Evolutionary conservation across 768 basidiomycete species (phyloP).

Genomic region (Collybiopsis confluens): DNA sequence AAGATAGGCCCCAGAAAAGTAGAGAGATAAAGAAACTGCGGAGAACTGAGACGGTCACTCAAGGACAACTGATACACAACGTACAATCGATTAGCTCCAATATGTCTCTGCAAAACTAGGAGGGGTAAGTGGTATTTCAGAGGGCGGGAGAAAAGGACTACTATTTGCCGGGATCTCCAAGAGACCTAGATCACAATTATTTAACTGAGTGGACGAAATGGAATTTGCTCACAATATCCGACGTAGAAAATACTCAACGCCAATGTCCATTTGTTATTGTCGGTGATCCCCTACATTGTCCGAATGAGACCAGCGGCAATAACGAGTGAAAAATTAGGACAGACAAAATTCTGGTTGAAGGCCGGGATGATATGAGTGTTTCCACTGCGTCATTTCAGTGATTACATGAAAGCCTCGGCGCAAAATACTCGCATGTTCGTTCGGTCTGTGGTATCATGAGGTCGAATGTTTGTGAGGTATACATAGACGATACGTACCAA

Average conservation of each 20-base stretch:
- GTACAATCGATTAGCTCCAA: slow-evolving; percentile 56
- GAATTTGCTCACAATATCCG: slow-evolving; percentile 42
- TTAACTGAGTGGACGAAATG: too few relatives aligned
- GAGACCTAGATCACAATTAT: slow-evolving; percentile 30
- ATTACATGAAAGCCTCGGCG: too few relatives aligned
- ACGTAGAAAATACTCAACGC: slow-evolving; percentile 59
- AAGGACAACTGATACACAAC: slow-evolving; percentile 7
- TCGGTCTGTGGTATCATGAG: slow-evolving; percentile 45
- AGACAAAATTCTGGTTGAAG: slow-evolving; percentile 51
- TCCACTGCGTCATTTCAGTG: slow-evolving; percentile 28
- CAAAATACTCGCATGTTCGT: slow-evolving; percentile 43
- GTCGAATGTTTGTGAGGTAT: too few relatives aligned
- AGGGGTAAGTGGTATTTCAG: neutral
- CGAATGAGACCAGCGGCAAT: neutral
- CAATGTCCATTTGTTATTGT: slow-evolving; percentile 54
- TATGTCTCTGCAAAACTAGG: slow-evolving; percentile 49
- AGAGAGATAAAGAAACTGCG: slow-evolving; percentile 51
- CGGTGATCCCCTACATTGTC: slow-evolving; percentile 37
- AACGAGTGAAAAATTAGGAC: slow-evolving; percentile 10
- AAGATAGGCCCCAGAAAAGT: slow-evolving; percentile 50
- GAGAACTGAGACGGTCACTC: neutral
- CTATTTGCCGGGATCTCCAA: slow-evolving; percentile 58
- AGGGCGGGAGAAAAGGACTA: slow-evolving; percentile 9
- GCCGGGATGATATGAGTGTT: slow-evolving; percentile 50
- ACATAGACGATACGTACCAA: slow-evolving; percentile 32